These are phyloP conservation scores for Cladosporium austrohemisphaericum DNA, from an alignment of 2,329 filamentous ascomycete genomes.

Conservation along the genomic window DNA sequence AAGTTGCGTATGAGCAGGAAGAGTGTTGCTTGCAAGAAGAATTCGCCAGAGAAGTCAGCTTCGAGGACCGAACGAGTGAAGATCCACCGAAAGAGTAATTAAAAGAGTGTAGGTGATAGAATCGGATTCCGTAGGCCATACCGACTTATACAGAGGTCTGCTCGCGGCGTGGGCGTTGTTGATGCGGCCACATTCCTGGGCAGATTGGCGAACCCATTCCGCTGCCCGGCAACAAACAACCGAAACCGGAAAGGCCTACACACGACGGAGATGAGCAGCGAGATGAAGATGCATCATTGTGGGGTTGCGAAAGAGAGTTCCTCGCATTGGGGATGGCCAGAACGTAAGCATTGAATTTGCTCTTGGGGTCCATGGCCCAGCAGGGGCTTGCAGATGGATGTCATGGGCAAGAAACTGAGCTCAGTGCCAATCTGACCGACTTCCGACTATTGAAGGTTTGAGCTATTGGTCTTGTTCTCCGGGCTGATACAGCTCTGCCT, in stretches of 20 bases:
- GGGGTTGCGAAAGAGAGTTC: background rate
- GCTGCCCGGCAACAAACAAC: slow-evolving; percentile 28
- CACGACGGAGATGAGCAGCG: slow-evolving; percentile 19
- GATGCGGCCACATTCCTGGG: slow-evolving; percentile 28
- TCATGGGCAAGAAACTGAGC: too few species aligned
- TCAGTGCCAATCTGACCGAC: too few species aligned
- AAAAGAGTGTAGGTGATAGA: slow-evolving; percentile 19
- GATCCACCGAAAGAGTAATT: slow-evolving; percentile 26
- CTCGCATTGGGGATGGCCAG: slow-evolving; percentile 2
- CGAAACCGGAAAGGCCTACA: slow-evolving; percentile 23
- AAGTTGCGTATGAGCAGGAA: background rate
- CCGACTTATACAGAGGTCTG: slow-evolving; percentile 28
- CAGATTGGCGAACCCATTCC: slow-evolving; percentile 30
- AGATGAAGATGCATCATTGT: slow-evolving; percentile 6
- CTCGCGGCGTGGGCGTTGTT: slow-evolving; percentile 26
- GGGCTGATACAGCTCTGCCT: too few species aligned
- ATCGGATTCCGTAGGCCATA: slow-evolving; percentile 2
- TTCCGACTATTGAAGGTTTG: too few species aligned
- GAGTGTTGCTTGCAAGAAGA: slow-evolving; percentile 5
- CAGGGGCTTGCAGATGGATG: background rate
- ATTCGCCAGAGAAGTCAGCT: slow-evolving; percentile 12
- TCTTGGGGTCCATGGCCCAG: background rate
- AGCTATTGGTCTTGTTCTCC: too few species aligned
- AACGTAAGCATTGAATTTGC: background rate
- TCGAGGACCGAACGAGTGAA: slow-evolving; percentile 32